Conservation (phyloP, 352 stramenopile genomes). For the Globisporangium megalacanthum region DNA sequence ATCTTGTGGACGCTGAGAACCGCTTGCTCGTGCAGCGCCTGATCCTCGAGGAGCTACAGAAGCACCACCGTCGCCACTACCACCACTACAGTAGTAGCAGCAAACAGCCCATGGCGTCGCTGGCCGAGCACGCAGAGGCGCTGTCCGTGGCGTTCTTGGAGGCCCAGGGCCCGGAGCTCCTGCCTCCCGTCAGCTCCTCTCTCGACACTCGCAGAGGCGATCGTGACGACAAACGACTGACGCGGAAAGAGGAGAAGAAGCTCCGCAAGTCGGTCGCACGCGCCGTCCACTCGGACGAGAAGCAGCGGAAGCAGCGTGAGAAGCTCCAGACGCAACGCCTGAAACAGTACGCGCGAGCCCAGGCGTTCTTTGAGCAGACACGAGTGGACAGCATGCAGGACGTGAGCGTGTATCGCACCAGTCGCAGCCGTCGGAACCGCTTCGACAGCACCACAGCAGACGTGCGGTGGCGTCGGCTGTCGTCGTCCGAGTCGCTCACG, state of each 20-base stretch:
- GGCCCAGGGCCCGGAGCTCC: slow-evolving; percentile 8
- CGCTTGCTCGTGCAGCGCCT: slow-evolving; percentile 10
- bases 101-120: background rate
- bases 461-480: slow-evolving; percentile 4
- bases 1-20: slow-evolving; percentile 1
- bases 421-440: no score
- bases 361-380: slow-evolving; percentile 16
- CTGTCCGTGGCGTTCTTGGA: slow-evolving; percentile 10
- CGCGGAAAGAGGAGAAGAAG: slow-evolving; percentile 25
- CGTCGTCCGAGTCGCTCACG: slow-evolving; percentile 1
- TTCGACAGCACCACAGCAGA: slow-evolving; percentile 8
- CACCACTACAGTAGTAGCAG: no score
- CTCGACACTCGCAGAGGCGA: background rate
- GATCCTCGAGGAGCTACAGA: slow-evolving; percentile 13
- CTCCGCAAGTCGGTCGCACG: slow-evolving; percentile 25
- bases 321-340: slow-evolving; percentile 17
- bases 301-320: slow-evolving; percentile 26
- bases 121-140: slow-evolving; percentile 11
- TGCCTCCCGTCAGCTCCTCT: background rate
- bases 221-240: background rate
- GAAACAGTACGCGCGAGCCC: slow-evolving; percentile 11
- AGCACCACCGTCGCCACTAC: background rate
- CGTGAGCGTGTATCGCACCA: slow-evolving; percentile 2
- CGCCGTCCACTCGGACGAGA: slow-evolving; percentile 23
- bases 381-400: background rate